These are phyloP conservation scores for Penicillium fimorum DNA, from an alignment of 495 filamentous ascomycete genomes.

Conservation along the genomic window DNA sequence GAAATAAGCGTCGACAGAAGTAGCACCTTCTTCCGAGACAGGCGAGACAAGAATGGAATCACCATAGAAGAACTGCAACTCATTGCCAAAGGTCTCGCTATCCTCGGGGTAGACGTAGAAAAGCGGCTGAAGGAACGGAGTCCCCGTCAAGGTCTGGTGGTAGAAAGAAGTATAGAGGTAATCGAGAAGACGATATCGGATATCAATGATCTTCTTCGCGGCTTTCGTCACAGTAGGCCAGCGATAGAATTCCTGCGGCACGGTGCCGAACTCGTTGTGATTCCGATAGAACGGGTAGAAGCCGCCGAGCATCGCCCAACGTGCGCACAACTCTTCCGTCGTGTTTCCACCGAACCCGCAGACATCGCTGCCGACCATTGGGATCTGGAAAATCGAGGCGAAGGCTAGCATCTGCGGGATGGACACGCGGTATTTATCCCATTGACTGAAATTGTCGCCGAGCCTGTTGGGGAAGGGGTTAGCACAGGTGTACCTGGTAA, in stretches of 20 bases:
- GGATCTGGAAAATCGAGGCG: slow-evolving; percentile 76
- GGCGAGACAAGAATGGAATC: slow-evolving; percentile 66
- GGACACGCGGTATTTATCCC: slow-evolving; percentile 68
- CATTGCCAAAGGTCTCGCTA: slow-evolving; percentile 53
- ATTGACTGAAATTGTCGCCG: slow-evolving; percentile 75
- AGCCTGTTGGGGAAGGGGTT: slow-evolving; percentile 40
- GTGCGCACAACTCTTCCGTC: slow-evolving; percentile 75
- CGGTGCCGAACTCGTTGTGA: slow-evolving; percentile 56
- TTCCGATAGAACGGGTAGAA: slow-evolving; percentile 85
- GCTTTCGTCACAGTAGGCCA: slow-evolving; percentile 63
- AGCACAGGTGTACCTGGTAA: not conserved
- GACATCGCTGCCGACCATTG: slow-evolving; percentile 82
- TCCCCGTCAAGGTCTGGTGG: slow-evolving; percentile 59
- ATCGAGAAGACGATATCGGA: slow-evolving; percentile 73
- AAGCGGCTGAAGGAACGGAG: slow-evolving; percentile 62
- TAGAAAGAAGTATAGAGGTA: slow-evolving; percentile 77
- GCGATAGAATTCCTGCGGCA: slow-evolving; percentile 76
- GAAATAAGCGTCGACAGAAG: slow-evolving; percentile 66
- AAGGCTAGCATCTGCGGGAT: slow-evolving; percentile 73
- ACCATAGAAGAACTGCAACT: slow-evolving; percentile 72
- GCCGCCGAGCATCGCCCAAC: slow-evolving; percentile 79
- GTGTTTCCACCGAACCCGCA: slow-evolving; percentile 75
- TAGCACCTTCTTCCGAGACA: slow-evolving; percentile 64
- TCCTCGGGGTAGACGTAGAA: slow-evolving; percentile 74
- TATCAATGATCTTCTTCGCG: slow-evolving; percentile 67